phyloP scores from a whole-genome alignment of 106 monocot species.

The Apostasia ramifera region DNA sequence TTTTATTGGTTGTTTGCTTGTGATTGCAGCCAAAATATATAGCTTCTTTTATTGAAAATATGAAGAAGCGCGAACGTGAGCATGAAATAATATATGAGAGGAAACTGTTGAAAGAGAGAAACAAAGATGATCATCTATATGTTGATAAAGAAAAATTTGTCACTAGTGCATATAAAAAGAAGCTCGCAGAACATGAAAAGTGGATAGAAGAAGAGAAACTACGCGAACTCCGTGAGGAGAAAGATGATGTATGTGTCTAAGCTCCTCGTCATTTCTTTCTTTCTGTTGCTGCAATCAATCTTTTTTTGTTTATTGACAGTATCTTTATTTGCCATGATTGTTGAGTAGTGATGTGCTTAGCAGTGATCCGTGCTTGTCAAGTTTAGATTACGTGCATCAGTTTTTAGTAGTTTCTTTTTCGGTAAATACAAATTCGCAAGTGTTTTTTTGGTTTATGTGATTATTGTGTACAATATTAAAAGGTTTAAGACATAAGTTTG shows the following conservation, averaged over 20 bases:
- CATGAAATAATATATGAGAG: constrained; percentile 86
- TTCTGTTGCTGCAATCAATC: not conserved
- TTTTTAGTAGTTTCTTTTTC: no score
- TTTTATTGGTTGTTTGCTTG: not conserved
- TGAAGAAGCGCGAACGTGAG: constrained; percentile 67
- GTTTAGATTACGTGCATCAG: no score
- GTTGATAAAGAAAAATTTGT: constrained; percentile 91
- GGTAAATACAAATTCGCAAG: no score
- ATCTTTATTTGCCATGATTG: not conserved
- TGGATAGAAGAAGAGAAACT: constrained; percentile 83
- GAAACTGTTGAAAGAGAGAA: constrained; percentile 79
- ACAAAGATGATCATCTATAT: constrained; percentile 84
- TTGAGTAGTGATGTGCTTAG: not conserved
- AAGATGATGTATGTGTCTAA: constrained; percentile 71
- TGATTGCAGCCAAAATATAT: constrained; percentile 80
- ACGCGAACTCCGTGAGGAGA: constrained; percentile 67
- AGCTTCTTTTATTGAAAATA: constrained; percentile 52
- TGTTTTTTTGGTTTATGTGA: no score
- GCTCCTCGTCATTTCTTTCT: not conserved
- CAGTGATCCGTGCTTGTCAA: no score
- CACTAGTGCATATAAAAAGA: constrained; percentile 82
- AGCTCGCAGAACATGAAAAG: constrained; percentile 72
- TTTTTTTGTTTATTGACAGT: not conserved
- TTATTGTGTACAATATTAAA: no score
- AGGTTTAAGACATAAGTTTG: no score